A percentile compares a stretch with the other conserved stretches of the same genome.
phyloP scores from a whole-genome alignment of 75 land plant genomes.

The Larix kaempferi region DNA sequence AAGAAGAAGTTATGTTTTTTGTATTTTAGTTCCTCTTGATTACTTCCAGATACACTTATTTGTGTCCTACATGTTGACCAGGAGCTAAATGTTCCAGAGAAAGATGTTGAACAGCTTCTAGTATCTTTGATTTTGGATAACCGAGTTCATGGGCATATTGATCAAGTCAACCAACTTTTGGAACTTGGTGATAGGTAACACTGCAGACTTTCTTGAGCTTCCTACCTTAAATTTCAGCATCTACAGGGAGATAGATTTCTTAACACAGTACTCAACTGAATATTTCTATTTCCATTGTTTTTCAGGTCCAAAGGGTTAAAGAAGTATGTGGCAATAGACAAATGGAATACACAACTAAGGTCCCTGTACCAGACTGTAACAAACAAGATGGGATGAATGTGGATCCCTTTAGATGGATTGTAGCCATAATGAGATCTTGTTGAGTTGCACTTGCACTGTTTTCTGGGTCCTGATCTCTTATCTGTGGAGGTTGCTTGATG shows the following conservation, averaged over 20 bases:
- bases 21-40: background rate
- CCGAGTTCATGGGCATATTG: slow-evolving; percentile 89
- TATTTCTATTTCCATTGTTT: background rate
- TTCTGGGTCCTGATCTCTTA: no score
- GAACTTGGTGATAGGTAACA: slow-evolving; percentile 84
- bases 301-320: slow-evolving; percentile 67
- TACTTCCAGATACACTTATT: background rate
- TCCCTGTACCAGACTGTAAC: slow-evolving; percentile 78
- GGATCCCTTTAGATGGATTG: no score
- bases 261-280: background rate
- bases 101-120: slow-evolving; percentile 89
- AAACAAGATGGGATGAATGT: slow-evolving; percentile 41
- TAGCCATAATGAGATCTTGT: no score
- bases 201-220: background rate
- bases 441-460: no score
- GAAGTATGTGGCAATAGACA: slow-evolving; percentile 88
- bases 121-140: slow-evolving; percentile 94
- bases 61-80: slow-evolving; percentile 14
- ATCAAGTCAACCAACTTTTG: slow-evolving; percentile 89
- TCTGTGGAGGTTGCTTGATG: no score
- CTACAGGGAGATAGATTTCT: background rate
- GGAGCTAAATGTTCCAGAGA: slow-evolving; percentile 98
- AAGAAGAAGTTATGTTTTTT: background rate
- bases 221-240: background rate
- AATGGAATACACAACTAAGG: slow-evolving; percentile 90